Base-by-base conservation (phyloP, 1,284 basidiomycete genomes). In the Inonotus hispidus region DNA sequence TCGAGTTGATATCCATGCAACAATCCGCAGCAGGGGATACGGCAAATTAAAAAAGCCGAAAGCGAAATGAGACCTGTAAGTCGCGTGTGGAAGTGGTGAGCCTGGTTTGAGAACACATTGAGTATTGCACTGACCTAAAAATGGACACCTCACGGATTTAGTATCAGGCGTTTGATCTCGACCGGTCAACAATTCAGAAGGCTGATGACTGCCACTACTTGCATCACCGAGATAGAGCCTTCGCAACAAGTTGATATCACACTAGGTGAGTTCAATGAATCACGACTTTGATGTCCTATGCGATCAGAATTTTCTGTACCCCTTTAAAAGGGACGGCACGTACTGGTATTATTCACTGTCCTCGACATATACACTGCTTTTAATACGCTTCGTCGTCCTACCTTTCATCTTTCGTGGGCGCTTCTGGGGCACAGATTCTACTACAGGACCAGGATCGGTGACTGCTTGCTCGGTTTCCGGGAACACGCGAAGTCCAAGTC, bases 361-460 rank as follows among this genome's bases (percentile, higher is more conserved):
- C 29, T 60, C 59, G 10, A 60, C 53, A 39, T 35, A 60, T 60
- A 60, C 41, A 16, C 29, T 60, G 52, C 59, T 60, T 60, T 54
- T 60, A 35, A 60, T 14, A n/a, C 38, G 27, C 16, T 39, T 45
- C 10, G 41, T 8, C n/a, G 19, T 46, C n/a, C 27, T 19, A 37
- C 6, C 32, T 52, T n/a, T 52, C 7, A 32, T 4, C 8, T 27
- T 35, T 2, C 10, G 10, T n/a, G 16, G 10, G 16, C 32, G 50
- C 32, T 27, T 29, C 27, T 7, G 50, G 3, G 11, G 16, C 1
- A 4, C 19, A 52, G 16, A 10, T 11, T 13, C 11, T 35, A 8
- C 21, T n/a, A 50, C 49, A 27, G 49, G 49, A 14, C 23, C 29
- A 5, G 32, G 25, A 13, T 52, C 11, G 13, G 16, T 27, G 16